These are phyloP conservation scores for Monosporascus sp. DNA, from an alignment of 2,329 filamentous ascomycete species.

Conservation along the genomic window DNA sequence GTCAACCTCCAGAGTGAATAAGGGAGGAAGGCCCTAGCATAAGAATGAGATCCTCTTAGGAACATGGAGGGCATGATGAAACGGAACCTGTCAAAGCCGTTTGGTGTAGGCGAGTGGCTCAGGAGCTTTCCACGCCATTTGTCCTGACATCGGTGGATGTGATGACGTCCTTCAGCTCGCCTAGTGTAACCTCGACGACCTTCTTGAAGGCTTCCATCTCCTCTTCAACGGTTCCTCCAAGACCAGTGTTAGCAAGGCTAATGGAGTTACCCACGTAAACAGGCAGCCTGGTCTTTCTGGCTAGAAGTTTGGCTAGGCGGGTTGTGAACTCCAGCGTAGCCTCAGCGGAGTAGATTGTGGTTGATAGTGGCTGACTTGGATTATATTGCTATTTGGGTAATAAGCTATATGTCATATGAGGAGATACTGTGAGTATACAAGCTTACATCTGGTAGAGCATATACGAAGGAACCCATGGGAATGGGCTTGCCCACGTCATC, in stretches of 20 bases:
- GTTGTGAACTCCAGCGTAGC: conserved; percentile 81
- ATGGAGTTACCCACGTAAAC: conserved; percentile 91
- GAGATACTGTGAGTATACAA: background rate
- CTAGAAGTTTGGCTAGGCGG: conserved; percentile 76
- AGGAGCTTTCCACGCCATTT: conserved; percentile 15
- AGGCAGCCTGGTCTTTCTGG: conserved; percentile 64
- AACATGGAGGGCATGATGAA: background rate
- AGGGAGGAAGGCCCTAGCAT: background rate
- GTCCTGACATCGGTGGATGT: conserved; percentile 11
- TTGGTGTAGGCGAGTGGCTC: background rate
- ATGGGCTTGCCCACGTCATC: conserved; percentile 46
- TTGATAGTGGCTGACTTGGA: conserved; percentile 63
- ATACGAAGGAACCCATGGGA: conserved; percentile 83
- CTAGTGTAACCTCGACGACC: conserved; percentile 65
- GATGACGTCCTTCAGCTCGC: conserved; percentile 40
- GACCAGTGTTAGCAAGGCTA: conserved; percentile 65
- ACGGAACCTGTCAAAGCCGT: background rate
- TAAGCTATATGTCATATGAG: background rate
- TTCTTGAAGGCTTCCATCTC: conserved; percentile 84
- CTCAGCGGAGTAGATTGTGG: conserved; percentile 71
- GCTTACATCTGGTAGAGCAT: conserved; percentile 82
- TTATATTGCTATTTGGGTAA: conserved; percentile 40
- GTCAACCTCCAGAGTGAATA: background rate
- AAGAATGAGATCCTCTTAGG: background rate
- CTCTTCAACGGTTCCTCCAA: conserved; percentile 82